These are phyloP conservation scores for Beauveria sp. DNA, from an alignment of 2,329 filamentous ascomycete species.

Conservation along the genomic window DNA sequence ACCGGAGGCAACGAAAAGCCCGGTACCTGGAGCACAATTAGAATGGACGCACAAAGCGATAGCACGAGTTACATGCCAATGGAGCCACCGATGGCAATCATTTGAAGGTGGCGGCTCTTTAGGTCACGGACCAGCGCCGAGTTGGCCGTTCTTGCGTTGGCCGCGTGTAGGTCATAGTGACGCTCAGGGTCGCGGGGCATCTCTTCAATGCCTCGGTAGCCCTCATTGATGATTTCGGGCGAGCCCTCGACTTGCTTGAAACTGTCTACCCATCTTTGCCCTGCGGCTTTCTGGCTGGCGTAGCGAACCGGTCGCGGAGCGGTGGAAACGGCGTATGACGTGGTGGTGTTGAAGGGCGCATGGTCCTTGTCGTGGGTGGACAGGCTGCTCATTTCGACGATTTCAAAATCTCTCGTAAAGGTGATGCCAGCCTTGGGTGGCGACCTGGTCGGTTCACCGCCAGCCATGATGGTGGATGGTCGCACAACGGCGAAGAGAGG, in stretches of 20 bases:
- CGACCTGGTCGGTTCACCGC: background rate
- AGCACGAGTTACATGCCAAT: background rate
- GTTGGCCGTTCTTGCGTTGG: conserved; percentile 8
- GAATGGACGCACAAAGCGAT: background rate
- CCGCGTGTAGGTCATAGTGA: conserved; percentile 5
- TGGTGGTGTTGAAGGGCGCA: background rate
- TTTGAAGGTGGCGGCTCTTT: conserved; percentile 9
- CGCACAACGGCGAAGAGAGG: background rate
- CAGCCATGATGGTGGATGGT: conserved; percentile 1
- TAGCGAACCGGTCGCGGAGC: conserved; percentile 7
- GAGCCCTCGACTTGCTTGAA: conserved; percentile 5
- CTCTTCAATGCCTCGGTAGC: conserved; percentile 6
- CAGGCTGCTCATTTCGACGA: conserved; percentile 9
- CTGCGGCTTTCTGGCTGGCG: conserved; percentile 7
- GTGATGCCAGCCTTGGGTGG: conserved; percentile 9
- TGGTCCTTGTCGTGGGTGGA: conserved; percentile 5
- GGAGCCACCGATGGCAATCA: conserved; percentile 10
- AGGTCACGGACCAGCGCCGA: conserved; percentile 10
- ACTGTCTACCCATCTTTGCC: conserved; percentile 10
- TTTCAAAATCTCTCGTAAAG: conserved; percentile 9
- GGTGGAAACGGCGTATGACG: conserved; percentile 5
- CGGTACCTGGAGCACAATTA: background rate
- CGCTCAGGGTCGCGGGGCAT: conserved; percentile 4
- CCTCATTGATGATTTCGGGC: conserved; percentile 3
- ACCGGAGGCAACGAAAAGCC: conserved; percentile 8